These are phyloP conservation scores for Dentipellis fragilis DNA, from an alignment of 768 basidiomycete genomes.

Conservation along the genomic window DNA sequence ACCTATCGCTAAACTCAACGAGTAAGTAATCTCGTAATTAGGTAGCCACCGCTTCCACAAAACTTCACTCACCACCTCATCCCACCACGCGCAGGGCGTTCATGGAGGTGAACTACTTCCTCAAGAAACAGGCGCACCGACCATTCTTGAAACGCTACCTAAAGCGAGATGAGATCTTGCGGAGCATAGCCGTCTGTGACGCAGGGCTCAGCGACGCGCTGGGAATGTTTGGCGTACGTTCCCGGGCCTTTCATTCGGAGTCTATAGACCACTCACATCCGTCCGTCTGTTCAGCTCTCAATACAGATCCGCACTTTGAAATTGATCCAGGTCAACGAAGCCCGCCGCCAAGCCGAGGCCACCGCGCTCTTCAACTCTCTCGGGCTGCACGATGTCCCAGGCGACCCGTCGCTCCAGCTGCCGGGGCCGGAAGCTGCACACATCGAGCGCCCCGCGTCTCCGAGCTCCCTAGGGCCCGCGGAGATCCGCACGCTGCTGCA, in stretches of 20 bases:
- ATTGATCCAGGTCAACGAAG: constrained; percentile 34
- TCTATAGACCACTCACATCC: neutral
- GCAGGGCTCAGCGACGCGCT: constrained; percentile 44
- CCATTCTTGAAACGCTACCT: constrained; percentile 76
- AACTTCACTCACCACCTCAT: too few relatives aligned
- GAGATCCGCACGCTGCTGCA: constrained; percentile 11
- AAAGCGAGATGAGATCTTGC: constrained; percentile 57
- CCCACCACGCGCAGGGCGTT: constrained; percentile 27
- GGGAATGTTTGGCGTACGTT: constrained; percentile 41
- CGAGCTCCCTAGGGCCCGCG: constrained; percentile 7
- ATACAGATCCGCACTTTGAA: constrained; percentile 47
- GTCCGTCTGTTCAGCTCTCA: constrained; percentile 24
- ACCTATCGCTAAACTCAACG: constrained; percentile 42
- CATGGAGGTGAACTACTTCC: constrained; percentile 34
- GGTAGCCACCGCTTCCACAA: neutral
- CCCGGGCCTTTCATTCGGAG: neutral
- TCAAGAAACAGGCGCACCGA: constrained; percentile 48
- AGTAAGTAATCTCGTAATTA: constrained; percentile 25
- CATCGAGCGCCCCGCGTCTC: neutral
- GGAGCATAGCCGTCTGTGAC: constrained; percentile 42
- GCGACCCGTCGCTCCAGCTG: neutral
- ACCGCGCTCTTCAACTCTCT: constrained; percentile 26
- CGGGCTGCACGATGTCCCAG: constrained; percentile 3
- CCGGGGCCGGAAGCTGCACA: neutral
- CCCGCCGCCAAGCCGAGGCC: constrained; percentile 25